phyloP scores from a whole-genome alignment of 179 eudicot species.

The Dionaea muscipula region DNA sequence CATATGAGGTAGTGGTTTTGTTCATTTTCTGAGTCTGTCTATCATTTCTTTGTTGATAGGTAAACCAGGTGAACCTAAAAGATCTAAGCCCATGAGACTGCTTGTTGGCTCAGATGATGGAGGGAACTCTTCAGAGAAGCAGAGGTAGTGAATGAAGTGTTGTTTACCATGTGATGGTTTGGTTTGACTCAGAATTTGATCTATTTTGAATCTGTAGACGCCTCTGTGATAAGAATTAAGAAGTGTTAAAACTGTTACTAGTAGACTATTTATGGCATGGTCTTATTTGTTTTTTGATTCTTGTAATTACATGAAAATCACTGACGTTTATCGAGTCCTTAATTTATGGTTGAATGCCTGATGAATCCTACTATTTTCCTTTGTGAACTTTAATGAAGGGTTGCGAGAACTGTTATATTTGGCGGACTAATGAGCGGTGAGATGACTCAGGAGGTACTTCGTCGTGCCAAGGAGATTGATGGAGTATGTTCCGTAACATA shows the following conservation, averaged over 20 bases:
- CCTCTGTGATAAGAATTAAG: too few species aligned
- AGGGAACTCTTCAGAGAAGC: conserved; percentile 52
- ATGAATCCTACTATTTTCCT: too few species aligned
- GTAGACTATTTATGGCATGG: too few species aligned
- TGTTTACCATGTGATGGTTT: not conserved
- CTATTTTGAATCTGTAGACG: too few species aligned
- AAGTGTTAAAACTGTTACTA: not conserved
- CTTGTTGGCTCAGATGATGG: conserved; percentile 20
- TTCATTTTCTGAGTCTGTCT: not conserved
- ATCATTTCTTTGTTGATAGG: conserved; percentile 11
- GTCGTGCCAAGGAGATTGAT: conserved; percentile 54
- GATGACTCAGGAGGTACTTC: conserved; percentile 64
- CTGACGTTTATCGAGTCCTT: too few species aligned
- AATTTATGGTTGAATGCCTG: too few species aligned
- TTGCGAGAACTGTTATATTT: conserved; percentile 81
- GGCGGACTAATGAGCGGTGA: conserved; percentile 58
- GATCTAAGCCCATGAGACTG: conserved; percentile 19
- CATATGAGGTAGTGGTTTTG: conserved; percentile 6
- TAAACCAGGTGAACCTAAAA: conserved; percentile 19
- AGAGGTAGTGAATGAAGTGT: conserved; percentile 28
- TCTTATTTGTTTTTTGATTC: too few species aligned
- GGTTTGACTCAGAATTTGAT: not conserved
- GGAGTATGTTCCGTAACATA: conserved; percentile 53
- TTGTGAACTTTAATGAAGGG: conserved; percentile 34
- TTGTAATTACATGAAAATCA: too few species aligned